Evolutionary conservation across 352 stramenopile species (phyloP).

Genomic region (Aphanomyces invadans): DNA sequence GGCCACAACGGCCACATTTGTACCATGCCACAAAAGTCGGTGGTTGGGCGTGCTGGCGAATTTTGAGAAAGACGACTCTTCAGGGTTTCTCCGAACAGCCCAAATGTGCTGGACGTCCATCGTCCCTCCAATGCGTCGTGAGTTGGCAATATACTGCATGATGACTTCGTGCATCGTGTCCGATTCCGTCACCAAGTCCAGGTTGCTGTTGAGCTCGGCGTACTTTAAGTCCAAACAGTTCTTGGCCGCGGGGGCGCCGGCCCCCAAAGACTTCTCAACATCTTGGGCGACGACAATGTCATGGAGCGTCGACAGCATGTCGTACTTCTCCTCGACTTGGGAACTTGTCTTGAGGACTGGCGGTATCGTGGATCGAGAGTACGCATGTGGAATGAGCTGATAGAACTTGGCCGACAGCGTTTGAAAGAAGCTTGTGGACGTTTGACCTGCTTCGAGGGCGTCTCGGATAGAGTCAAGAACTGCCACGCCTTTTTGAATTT

Average conservation of each 20-base stretch:
- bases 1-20: slow-evolving; percentile 34
- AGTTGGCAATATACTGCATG: slow-evolving; percentile 26
- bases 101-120: slow-evolving; percentile 25
- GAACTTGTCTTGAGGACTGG: slow-evolving; percentile 28
- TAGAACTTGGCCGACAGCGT: slow-evolving; percentile 32
- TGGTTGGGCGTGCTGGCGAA: slow-evolving; percentile 29
- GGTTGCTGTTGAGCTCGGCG: slow-evolving; percentile 26
- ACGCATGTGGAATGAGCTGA: slow-evolving; percentile 31
- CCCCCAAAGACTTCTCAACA: slow-evolving; percentile 21
- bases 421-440: background rate
- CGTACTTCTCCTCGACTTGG: slow-evolving; percentile 30
- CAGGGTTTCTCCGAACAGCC: slow-evolving; percentile 26
- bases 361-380: slow-evolving; percentile 24
- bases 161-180: slow-evolving; percentile 25
- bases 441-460: background rate
- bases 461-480: slow-evolving; percentile 30
- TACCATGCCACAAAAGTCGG: slow-evolving; percentile 36
- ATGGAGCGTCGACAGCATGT: slow-evolving; percentile 30
- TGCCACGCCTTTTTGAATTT: slow-evolving; percentile 30
- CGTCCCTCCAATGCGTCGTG: background rate
- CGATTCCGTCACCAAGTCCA: slow-evolving; percentile 25
- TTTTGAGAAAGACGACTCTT: slow-evolving; percentile 26
- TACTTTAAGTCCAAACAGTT: slow-evolving; percentile 32
- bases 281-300: slow-evolving; percentile 34
- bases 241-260: slow-evolving; percentile 2